Conservation (phyloP, 805 yeast genomes). For the Komagataella phaffii region DNA sequence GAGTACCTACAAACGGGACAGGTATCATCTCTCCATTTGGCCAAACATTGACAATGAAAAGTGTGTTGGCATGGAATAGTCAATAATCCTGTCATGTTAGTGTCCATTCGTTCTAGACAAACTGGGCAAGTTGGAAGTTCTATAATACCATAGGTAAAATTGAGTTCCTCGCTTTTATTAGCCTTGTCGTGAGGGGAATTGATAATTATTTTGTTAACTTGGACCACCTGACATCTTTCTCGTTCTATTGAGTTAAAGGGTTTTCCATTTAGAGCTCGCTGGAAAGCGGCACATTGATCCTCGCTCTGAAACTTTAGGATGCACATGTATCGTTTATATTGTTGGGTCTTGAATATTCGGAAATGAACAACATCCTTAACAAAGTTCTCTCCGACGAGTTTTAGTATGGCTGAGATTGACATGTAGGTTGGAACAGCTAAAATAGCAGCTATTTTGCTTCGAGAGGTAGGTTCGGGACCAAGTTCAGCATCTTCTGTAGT, state of each 20-base stretch:
- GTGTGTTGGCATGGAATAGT: slow-evolving; percentile 92
- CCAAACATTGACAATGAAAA: slow-evolving; percentile 78
- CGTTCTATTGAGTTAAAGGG: slow-evolving; percentile 82
- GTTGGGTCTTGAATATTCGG: slow-evolving; percentile 53
- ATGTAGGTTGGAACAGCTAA: slow-evolving; percentile 83
- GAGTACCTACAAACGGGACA: slow-evolving; percentile 89
- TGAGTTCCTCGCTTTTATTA: slow-evolving; percentile 1
- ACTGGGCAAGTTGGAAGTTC: slow-evolving; percentile 92
- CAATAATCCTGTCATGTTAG: slow-evolving; percentile 63
- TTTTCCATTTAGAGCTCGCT: slow-evolving; percentile 53
- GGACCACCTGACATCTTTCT: slow-evolving; percentile 68
- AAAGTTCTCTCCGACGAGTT: slow-evolving; percentile 59
- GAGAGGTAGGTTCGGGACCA: slow-evolving; percentile 23
- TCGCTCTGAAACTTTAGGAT: slow-evolving; percentile 57
- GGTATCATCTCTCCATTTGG: slow-evolving; percentile 80
- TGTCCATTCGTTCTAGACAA: slow-evolving; percentile 79
- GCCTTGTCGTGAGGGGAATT: slow-evolving; percentile 9
- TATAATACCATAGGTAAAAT: slow-evolving; percentile 7
- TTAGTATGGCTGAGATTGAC: slow-evolving; percentile 72
- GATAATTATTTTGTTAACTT: slow-evolving; percentile 46
- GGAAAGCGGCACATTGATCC: slow-evolving; percentile 48
- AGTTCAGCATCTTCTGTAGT: neutral
- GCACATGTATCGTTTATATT: slow-evolving; percentile 61
- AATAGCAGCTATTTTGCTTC: slow-evolving; percentile 61
- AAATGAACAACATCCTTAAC: slow-evolving; percentile 51